A percentile compares a stretch with the other conserved stretches of the same genome.
phyloP scores from a whole-genome alignment of 192 early-diverging fungal genomes.

The Coemansia sp. region DNA sequence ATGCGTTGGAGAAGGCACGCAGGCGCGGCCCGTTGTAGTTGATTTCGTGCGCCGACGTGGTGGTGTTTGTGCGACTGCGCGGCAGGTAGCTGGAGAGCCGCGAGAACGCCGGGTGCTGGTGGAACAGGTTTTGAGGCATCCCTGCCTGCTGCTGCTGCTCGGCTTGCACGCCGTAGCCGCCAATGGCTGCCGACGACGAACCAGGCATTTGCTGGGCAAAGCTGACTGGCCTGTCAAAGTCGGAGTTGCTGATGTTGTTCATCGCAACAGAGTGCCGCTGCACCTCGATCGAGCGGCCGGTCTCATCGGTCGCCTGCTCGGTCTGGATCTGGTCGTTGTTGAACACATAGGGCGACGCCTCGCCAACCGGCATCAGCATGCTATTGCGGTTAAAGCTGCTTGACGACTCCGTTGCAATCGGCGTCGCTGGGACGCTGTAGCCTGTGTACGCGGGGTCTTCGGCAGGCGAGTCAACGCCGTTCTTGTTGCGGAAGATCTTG shows the following conservation, averaged over 20 bases:
- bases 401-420: conserved; percentile 2
- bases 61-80: conserved; percentile 34
- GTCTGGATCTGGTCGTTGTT: conserved; percentile 21
- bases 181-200: conserved; percentile 8
- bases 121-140: conserved; percentile 5
- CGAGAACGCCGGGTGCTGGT: conserved; percentile 28
- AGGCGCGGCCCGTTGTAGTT: conserved; percentile 38
- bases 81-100: conserved; percentile 47
- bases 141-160: not conserved
- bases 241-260: not conserved
- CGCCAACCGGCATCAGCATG: conserved; percentile 12
- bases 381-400: conserved; percentile 7
- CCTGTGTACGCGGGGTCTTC: conserved; percentile 35
- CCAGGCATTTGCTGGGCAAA: not conserved
- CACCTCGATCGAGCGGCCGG: conserved; percentile 32
- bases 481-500: conserved; percentile 52
- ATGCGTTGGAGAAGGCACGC: conserved; percentile 49
- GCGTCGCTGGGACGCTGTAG: conserved; percentile 9
- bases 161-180: not conserved
- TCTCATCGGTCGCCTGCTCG: conserved; percentile 30
- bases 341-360: conserved; percentile 14
- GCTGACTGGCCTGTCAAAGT: not conserved
- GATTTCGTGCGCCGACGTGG: conserved; percentile 41
- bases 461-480: conserved; percentile 18
- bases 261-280: conserved; percentile 25